phyloP scores from a whole-genome alignment of 192 early-diverging fungal genomes.

The Chytriomyces hyalinus region DNA sequence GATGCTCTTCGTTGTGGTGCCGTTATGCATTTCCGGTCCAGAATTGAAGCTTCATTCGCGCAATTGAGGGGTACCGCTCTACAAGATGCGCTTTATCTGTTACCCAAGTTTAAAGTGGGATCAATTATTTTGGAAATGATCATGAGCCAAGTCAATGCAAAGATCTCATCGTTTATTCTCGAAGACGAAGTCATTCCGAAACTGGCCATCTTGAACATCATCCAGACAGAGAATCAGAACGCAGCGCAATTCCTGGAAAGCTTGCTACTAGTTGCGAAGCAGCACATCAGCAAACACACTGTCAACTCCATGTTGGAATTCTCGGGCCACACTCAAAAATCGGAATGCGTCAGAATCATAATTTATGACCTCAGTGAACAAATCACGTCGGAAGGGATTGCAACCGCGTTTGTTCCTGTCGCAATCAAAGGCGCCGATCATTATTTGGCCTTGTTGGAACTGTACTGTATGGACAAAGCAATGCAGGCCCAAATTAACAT shows the following conservation, averaged over 20 bases:
- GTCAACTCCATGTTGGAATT: conserved; percentile 49
- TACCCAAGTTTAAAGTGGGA: conserved; percentile 38
- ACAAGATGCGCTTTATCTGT: conserved; percentile 13
- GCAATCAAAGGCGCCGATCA: conserved; percentile 41
- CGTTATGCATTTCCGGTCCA: conserved; percentile 17
- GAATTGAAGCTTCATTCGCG: conserved; percentile 15
- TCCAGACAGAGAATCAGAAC: conserved; percentile 36
- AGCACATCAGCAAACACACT: conserved; percentile 27
- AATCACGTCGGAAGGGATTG: conserved; percentile 39
- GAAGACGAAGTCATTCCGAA: conserved; percentile 40
- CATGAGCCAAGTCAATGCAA: conserved; percentile 13
- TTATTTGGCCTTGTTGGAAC: conserved; percentile 42
- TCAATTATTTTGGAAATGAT: conserved; percentile 32
- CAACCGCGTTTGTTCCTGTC: conserved; percentile 39
- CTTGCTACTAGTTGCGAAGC: conserved; percentile 1
- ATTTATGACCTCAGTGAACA: conserved; percentile 31
- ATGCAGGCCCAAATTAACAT: conserved; percentile 20
- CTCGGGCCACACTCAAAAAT: conserved; percentile 39
- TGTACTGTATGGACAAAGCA: conserved; percentile 40
- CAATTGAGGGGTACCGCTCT: conserved; percentile 14
- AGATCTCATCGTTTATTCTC: conserved; percentile 19
- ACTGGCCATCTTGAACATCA: conserved; percentile 42
- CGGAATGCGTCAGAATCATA: conserved; percentile 40
- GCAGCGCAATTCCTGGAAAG: conserved; percentile 33
- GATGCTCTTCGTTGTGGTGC: conserved; percentile 28